Percentiles rank a stretch among this genome's conserved stretches.
Evolutionary conservation across 495 filamentous ascomycete species (phyloP).

Genomic region (Podospora pseudoanserina): DNA sequence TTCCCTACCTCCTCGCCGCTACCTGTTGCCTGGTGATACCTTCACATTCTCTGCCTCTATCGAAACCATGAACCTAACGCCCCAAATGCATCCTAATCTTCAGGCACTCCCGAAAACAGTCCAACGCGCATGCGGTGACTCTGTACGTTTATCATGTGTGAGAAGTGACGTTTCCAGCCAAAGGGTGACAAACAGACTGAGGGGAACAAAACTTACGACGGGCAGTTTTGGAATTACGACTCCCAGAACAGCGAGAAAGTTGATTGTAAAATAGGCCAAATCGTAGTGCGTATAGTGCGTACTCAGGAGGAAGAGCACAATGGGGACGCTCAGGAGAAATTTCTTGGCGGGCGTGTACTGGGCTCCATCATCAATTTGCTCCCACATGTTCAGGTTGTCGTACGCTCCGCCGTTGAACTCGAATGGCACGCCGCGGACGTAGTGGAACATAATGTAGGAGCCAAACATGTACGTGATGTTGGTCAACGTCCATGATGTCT

Average conservation of each 20-base stretch:
- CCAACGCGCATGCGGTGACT: constrained; percentile 69
- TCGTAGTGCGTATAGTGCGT: constrained; percentile 99
- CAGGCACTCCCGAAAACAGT: constrained; percentile 58
- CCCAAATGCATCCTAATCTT: constrained; percentile 41
- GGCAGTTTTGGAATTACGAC: constrained; percentile 96
- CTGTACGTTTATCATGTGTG: constrained; percentile 33
- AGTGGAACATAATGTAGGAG: constrained; percentile 99
- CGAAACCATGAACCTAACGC: constrained; percentile 23
- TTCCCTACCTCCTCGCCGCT: constrained; percentile 9
- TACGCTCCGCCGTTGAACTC: constrained; percentile 99
- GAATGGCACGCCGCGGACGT: constrained; percentile 94
- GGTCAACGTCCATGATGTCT: constrained; percentile 96
- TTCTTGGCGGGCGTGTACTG: constrained; percentile 99
- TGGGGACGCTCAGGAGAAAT: constrained; percentile 89
- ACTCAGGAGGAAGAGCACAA: constrained; percentile 89
- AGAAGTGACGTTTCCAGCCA: constrained; percentile 11
- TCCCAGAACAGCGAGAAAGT: constrained; percentile 82
- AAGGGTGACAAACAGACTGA: not conserved
- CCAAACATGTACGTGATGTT: constrained; percentile 99
- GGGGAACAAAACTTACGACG: constrained; percentile 59
- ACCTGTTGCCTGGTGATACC: constrained; percentile 16
- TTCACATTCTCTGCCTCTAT: constrained; percentile 17
- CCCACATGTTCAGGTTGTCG: constrained; percentile 99
- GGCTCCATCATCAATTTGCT: constrained; percentile 98
- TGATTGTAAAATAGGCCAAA: constrained; percentile 92